Evolutionary conservation across 139 green algal genomes (phyloP).

Genomic region (Helicosporidium sp.): DNA sequence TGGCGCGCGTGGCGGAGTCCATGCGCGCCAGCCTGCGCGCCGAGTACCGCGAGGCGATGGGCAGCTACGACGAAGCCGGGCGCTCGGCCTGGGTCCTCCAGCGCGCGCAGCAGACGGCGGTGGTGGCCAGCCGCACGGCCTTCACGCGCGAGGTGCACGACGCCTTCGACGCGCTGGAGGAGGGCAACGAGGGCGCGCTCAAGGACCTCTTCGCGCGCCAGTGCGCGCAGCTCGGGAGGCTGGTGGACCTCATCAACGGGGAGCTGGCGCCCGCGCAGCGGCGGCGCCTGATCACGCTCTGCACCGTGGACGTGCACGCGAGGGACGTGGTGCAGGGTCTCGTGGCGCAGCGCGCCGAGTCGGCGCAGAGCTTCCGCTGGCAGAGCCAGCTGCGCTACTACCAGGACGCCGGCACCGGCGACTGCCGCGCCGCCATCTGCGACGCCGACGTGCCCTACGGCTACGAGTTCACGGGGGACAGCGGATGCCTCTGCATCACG

Average conservation of each 20-base stretch:
- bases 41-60: slow-evolving; percentile 58
- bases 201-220: slow-evolving; percentile 29
- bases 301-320: slow-evolving; percentile 83
- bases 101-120: not conserved
- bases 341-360: slow-evolving; percentile 64
- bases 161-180: slow-evolving; percentile 76
- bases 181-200: slow-evolving; percentile 77
- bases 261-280: slow-evolving; percentile 54
- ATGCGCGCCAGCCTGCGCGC: slow-evolving; percentile 49
- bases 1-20: slow-evolving; percentile 57
- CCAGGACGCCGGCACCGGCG: slow-evolving; percentile 53
- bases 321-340: slow-evolving; percentile 70
- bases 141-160: slow-evolving; percentile 45
- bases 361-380: slow-evolving; percentile 63
- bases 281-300: slow-evolving; percentile 86
- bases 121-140: not conserved
- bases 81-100: slow-evolving; percentile 65
- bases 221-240: slow-evolving; percentile 14
- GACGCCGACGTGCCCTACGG: slow-evolving; percentile 74
- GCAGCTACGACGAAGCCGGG: slow-evolving; percentile 68
- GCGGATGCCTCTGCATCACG: slow-evolving; percentile 84
- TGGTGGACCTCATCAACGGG: slow-evolving; percentile 74
- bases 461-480: slow-evolving; percentile 87
- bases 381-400: slow-evolving; percentile 78
- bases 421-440: slow-evolving; percentile 63